These are phyloP conservation scores for Neurospora sp. DNA, from an alignment of 2,329 filamentous ascomycete species.

Conservation along the genomic window DNA sequence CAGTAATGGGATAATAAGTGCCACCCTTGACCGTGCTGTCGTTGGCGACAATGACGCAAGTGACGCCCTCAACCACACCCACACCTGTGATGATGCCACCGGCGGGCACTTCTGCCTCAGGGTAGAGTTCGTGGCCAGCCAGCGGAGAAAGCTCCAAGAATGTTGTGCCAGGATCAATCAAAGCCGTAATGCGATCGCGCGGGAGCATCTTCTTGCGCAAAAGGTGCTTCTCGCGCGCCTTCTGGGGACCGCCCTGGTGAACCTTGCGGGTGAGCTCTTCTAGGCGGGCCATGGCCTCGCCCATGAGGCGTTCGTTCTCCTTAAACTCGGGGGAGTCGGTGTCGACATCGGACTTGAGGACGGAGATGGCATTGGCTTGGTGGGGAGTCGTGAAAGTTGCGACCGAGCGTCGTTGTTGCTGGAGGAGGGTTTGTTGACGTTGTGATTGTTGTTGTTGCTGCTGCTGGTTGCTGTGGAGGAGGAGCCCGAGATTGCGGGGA, in stretches of 20 bases:
- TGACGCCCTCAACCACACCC: conserved; percentile 80
- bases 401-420: conserved; percentile 31
- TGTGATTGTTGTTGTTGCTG: conserved; percentile 26
- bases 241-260: conserved; percentile 66
- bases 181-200: conserved; percentile 73
- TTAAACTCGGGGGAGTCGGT: conserved; percentile 66
- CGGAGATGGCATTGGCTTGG: conserved; percentile 74
- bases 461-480: conserved; percentile 64
- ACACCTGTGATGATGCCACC: conserved; percentile 90
- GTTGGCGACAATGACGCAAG: conserved; percentile 88
- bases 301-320: conserved; percentile 73
- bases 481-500: conserved; percentile 19
- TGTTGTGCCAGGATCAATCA: conserved; percentile 80
- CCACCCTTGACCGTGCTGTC: conserved; percentile 96
- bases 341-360: conserved; percentile 68
- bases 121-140: conserved; percentile 77
- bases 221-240: conserved; percentile 79
- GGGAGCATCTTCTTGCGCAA: conserved; percentile 89
- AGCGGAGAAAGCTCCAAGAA: conserved; percentile 93
- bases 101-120: conserved; percentile 76
- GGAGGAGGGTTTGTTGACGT: background rate
- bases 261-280: conserved; percentile 60
- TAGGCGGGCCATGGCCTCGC: conserved; percentile 58
- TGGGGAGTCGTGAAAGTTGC: conserved; percentile 73
- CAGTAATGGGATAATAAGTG: conserved; percentile 93